Evolutionary conservation across 2,329 filamentous ascomycete genomes (phyloP).

Genomic region (Monosporascus ibericus): DNA sequence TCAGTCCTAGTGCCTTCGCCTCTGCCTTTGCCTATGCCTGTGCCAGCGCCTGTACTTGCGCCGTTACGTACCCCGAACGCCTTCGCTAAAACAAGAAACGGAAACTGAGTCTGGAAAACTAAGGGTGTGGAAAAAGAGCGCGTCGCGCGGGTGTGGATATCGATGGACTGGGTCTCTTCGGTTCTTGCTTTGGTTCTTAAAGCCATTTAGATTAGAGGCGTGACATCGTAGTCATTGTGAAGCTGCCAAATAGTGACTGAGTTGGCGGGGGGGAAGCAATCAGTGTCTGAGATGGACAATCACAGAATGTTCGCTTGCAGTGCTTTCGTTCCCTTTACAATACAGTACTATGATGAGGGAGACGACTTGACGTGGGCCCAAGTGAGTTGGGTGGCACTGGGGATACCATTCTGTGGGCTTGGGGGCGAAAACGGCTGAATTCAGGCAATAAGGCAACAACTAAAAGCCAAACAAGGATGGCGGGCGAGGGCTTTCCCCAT

Average conservation of each 20-base stretch:
- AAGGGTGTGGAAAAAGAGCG: constrained; percentile 10
- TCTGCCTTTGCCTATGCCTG: neutral
- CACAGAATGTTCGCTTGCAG: no score
- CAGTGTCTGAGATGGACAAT: neutral
- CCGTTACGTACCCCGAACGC: neutral
- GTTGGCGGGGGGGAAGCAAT: neutral
- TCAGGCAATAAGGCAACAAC: neutral
- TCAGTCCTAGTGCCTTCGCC: neutral
- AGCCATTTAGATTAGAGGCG: constrained; percentile 25
- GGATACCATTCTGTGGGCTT: neutral
- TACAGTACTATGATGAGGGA: neutral
- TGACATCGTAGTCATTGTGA: constrained; percentile 18
- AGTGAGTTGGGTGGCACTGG: neutral
- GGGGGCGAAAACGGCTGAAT: neutral
- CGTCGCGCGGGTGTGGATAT: constrained; percentile 16
- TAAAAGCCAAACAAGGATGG: neutral
- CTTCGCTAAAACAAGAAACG: neutral
- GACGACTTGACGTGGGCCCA: neutral
- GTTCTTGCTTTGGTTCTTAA: neutral
- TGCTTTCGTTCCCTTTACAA: neutral
- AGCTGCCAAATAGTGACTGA: neutral
- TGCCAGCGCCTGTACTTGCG: neutral
- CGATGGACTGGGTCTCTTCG: constrained; percentile 17
- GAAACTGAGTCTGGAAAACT: neutral
- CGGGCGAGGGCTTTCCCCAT: neutral